phyloP scores from a whole-genome alignment of 805 yeast species.

The Lachancea fermentati region DNA sequence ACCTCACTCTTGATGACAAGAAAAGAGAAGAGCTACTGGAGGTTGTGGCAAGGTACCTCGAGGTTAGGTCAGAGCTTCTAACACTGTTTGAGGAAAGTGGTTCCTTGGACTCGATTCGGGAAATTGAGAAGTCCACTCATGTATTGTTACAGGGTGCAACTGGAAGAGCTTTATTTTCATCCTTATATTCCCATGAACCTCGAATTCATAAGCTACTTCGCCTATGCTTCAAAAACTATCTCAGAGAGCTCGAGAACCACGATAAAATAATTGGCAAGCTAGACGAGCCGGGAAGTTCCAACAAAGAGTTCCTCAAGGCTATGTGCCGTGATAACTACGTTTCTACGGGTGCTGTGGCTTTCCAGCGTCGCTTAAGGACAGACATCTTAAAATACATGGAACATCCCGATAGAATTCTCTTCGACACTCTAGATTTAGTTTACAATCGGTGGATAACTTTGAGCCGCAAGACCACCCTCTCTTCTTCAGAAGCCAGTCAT shows the following conservation, averaged over 20 bases:
- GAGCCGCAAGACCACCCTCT: constrained; percentile 16
- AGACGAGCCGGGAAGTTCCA: constrained; percentile 13
- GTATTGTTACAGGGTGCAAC: constrained; percentile 34
- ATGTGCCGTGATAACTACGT: constrained; percentile 50
- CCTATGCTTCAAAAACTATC: constrained; percentile 33
- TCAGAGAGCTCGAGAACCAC: constrained; percentile 24
- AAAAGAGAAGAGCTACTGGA: constrained; percentile 35
- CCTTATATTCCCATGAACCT: constrained; percentile 45
- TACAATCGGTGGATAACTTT: constrained; percentile 30
- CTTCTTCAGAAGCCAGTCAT: constrained; percentile 37
- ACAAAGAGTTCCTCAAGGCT: constrained; percentile 36
- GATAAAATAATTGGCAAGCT: constrained; percentile 20
- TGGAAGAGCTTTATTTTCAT: constrained; percentile 48
- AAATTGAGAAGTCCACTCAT: constrained; percentile 29
- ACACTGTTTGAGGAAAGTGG: constrained; percentile 24
- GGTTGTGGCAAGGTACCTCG: constrained; percentile 37
- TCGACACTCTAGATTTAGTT: constrained; percentile 34
- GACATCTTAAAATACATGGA: constrained; percentile 26
- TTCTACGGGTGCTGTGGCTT: constrained; percentile 66
- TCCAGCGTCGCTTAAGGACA: constrained; percentile 60
- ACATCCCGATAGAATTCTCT: constrained; percentile 23
- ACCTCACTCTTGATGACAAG: constrained; percentile 24
- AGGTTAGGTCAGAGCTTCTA: constrained; percentile 32
- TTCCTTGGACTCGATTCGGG: constrained; percentile 18
- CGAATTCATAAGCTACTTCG: constrained; percentile 46